Percentiles rank a stretch among this genome's conserved stretches.
These are phyloP conservation scores for Solanum pinnatisectum DNA, from an alignment of 257 asterid species.

Conservation along the genomic window DNA sequence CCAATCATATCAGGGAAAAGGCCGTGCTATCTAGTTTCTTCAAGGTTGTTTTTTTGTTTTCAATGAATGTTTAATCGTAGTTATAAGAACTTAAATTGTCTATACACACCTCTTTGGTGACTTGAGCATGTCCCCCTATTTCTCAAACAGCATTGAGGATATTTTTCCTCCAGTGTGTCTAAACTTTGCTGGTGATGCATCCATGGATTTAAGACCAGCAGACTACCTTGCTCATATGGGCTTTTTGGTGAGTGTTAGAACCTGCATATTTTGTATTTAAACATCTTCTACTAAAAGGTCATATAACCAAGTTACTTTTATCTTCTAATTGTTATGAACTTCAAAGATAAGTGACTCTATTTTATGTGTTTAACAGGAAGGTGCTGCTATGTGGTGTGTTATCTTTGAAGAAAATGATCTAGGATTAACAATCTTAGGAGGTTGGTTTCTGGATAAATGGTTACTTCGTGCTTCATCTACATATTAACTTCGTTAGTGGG, in stretches of 20 bases:
- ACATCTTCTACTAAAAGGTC: background rate
- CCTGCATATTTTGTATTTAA: background rate
- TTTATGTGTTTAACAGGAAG: conserved; percentile 40
- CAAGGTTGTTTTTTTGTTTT: conserved; percentile 29
- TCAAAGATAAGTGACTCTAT: background rate
- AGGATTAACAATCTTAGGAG: conserved; percentile 81
- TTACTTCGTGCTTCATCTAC: background rate
- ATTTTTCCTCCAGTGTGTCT: conserved; percentile 58
- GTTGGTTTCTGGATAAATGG: conserved; percentile 23
- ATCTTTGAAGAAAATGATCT: conserved; percentile 49
- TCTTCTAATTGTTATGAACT: background rate
- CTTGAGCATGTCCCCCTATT: conserved; percentile 4
- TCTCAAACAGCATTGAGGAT: conserved; percentile 41
- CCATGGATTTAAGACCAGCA: conserved; percentile 53
- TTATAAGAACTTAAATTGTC: background rate
- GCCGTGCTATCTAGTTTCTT: conserved; percentile 49
- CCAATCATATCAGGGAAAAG: conserved; percentile 38
- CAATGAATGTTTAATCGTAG: background rate
- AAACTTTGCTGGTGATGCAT: conserved; percentile 70
- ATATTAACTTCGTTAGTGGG: background rate
- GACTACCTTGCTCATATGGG: conserved; percentile 66
- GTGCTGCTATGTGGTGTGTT: conserved; percentile 74
- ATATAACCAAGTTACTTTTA: background rate
- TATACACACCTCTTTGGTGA: background rate
- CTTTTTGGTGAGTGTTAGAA: conserved; percentile 43